Base-by-base conservation (phyloP, 192 early-diverging fungal species). In the Coemansia sp. region DNA sequence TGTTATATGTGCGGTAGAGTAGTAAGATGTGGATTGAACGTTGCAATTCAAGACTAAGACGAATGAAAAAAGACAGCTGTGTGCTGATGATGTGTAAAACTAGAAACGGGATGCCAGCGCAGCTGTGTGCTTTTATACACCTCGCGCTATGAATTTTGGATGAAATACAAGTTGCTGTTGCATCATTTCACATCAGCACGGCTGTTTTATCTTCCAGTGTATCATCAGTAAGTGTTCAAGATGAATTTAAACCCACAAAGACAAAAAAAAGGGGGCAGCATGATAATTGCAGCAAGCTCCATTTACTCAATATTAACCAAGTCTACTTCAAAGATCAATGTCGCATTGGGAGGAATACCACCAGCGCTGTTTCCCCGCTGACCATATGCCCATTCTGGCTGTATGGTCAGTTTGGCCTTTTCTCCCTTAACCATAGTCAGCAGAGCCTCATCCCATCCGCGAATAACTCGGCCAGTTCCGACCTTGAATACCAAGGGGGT, bases 381-480 rank as follows among this genome's bases (percentile, higher is more conserved):
- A 50, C 94, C 93, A 61, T 96, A 94, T 16, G 85, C 92, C 85
- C 84, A 93, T 62, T 93, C 93, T 68, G 89, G 84, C 51, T 87
- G 84, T 71, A 95, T 95, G 30, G 78, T 78, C 41, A 98, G 82
- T 44, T 74, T 87, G 25, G 93, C 94, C 63, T 87, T 85, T 78
- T 97, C 89, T 60, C 94, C 94, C 51, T 92, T 76, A 27, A 88
- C 90, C 87, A 98, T 88, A 62, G 93, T 84, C 52, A 92, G 86
- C 60, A 98, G 88, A 71, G 90, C 94, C 84, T 88, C 85, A 67
- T 88, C 87, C 91, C 91, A 90, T 26, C 89, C 93, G 54, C 87
- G 84, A 68, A 98, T 98, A 62, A 98, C 95, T 51, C 85, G 89
- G n/a, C 92, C 92, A n/a, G 92, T 92, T 65, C 96, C 96, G 69